Base-by-base conservation (phyloP, 176 grass and related monocot genomes). In the Pontederia paniculata region DNA sequence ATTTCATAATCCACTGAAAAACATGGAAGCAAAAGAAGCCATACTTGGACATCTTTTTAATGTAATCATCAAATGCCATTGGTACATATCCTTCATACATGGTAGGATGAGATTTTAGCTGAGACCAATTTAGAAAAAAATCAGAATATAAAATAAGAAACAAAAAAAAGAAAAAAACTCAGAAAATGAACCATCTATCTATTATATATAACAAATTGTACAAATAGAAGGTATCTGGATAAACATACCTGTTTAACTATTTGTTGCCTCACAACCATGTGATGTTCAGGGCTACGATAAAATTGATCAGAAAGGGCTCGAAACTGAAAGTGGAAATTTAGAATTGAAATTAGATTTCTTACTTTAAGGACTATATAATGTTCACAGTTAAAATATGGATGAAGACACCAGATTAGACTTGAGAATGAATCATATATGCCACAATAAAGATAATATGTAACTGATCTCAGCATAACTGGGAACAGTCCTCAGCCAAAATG, bases 301-400 rank as follows among this genome's bases (percentile, higher is more conserved):
- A 63, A 63, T 63, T 63, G 60, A 63, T 63, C 60, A 48, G 60
- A 63, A 22, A 63, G 41, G 13, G 60, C 60, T 63, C 60, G 60
- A 45, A 63, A 63, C 60, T 63, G 19, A 37, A n/a, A n/a, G n/a
- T n/a, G 9, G 9, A 25, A 22, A 63, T 63, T 43, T 9, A 63
- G 60, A 63, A 47, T 48, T 48, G 9, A 63, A 63, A 12, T 25
- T 9, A 47, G 19, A 47, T 21, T 47, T 6, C 47, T 63, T n/a
- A 63, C 1, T 63, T 63, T 14, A 8, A 63, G 28, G 28, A 37
- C 28, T 37, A 6, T 6, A 37, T 37, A 37, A 37, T 37, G 28
- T 37, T 37, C 28, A 37, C 1, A 5, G 5, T 37, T 5, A 5
- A 37, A 2, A 37, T 37, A 37, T 2, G 0, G 5, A 37, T 37